Conservation (phyloP, 2,329 filamentous ascomycete species). For the Trichoderma brevicompactum region DNA sequence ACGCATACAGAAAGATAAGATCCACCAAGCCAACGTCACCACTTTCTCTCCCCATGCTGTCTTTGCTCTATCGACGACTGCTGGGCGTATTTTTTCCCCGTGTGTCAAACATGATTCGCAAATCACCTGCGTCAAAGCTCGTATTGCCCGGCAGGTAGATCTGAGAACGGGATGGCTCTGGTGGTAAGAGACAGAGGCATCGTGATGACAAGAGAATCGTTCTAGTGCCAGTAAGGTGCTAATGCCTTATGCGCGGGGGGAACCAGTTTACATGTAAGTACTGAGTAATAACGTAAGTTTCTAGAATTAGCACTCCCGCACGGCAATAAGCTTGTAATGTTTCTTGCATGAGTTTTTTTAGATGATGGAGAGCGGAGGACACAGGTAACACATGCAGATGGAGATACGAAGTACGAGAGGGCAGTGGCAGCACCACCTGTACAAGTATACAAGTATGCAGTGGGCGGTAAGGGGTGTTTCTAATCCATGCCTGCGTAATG, state of each 20-base stretch:
- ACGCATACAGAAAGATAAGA: background rate
- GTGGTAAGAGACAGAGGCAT: background rate
- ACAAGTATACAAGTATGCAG: background rate
- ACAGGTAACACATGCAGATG: background rate
- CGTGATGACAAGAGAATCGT: background rate
- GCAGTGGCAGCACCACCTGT: background rate
- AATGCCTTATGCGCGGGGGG: background rate
- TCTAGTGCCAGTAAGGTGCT: background rate
- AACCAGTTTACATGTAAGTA: background rate
- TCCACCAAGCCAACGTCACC: slow-evolving; percentile 11
- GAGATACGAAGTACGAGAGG: background rate
- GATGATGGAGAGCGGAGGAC: too few species aligned
- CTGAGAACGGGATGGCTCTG: background rate
- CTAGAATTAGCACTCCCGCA: slow-evolving; percentile 6
- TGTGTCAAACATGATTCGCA: background rate
- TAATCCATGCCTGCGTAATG: too few species aligned
- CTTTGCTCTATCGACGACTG: background rate
- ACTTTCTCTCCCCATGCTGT: background rate
- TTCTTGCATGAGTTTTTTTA: slow-evolving; percentile 3
- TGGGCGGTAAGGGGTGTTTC: background rate
- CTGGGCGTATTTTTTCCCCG: background rate
- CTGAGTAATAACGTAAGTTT: slow-evolving; percentile 8
- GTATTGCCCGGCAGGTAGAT: background rate
- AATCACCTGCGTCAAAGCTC: slow-evolving; percentile 6
- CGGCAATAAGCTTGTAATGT: slow-evolving; percentile 12